Evolutionary conservation across 2,329 filamentous ascomycete species (phyloP), one percentile per base, ranked within the genome.

Genomic region (Ciborinia camelliae): DNA sequence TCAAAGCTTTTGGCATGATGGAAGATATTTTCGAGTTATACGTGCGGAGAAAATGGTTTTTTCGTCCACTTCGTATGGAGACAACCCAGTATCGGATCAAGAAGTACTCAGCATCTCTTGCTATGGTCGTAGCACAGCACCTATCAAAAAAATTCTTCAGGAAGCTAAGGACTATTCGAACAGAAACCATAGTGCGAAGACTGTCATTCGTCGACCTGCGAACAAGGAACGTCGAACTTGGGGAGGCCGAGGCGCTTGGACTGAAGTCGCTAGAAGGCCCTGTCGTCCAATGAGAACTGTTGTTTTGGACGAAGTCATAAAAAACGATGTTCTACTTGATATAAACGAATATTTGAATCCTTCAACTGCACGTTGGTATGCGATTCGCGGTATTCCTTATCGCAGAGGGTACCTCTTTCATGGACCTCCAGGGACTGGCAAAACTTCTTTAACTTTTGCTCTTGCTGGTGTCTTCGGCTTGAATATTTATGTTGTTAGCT

Each of bases 271-370:
- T 1, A 80, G 84, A 35, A 80, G 90, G 1, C 89, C 90, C 0
- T 85, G 88, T 8, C 79, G 90, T 20, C 87, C 88, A 0, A 89
- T 94, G 80, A 81, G 82, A 58, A 94, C 90, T 0, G 90, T 96
- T 1, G 87, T 92, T 2, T 81, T 95, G 5, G 89, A 91, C 68
- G 78, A 81, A 10, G 75, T 81, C 53, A 84, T 90, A 72, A 94
- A 93, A 76, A 78, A 82, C 1, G 80, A 81, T 39, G 81, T 94
- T 4, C 77, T 93, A 12, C 79, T 79, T 32, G 91, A 95, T 71
- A 88, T 94, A 71, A 90, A 90, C 69, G 90, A 92, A 70, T 94
- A 91, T 68, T 80, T 95, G 0, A 85, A 91, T 62, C 89, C 90
- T 0, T 79, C 81, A 0, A 90, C 86, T 0, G 84, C 86, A 1